These are phyloP conservation scores for Salvia rosmarinus DNA, from an alignment of 257 asterid species.

Conservation along the genomic window DNA sequence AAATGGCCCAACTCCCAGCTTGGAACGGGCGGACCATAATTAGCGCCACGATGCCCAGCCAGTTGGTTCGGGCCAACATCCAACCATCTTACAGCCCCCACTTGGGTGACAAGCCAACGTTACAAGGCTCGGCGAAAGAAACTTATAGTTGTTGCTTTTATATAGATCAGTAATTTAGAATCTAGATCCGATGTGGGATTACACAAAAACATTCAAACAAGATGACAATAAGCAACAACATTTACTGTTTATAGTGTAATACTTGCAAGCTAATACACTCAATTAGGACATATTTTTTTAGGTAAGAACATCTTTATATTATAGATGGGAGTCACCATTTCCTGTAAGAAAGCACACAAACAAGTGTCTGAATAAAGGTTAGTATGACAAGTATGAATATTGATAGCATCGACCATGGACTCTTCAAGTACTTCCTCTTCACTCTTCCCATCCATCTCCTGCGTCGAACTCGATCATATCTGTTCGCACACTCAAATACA, in stretches of 20 bases:
- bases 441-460: background rate
- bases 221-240: too few relatives aligned
- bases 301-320: too few relatives aligned
- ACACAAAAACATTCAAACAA: too few relatives aligned
- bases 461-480: background rate
- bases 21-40: background rate
- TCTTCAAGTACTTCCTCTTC: conserved; percentile 2
- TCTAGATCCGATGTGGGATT: background rate
- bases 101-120: background rate
- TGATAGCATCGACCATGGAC: background rate
- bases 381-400: background rate
- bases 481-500: background rate
- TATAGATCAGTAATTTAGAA: too few relatives aligned
- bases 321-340: too few relatives aligned
- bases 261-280: too few relatives aligned
- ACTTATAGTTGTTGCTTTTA: too few relatives aligned
- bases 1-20: background rate
- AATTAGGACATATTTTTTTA: too few relatives aligned
- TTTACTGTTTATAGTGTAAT: too few relatives aligned
- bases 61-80: background rate
- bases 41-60: background rate
- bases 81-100: background rate
- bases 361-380: background rate
- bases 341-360: background rate
- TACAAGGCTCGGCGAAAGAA: background rate